Conservation (phyloP, 148 eudicot species). For the Nyssa sinensis region DNA sequence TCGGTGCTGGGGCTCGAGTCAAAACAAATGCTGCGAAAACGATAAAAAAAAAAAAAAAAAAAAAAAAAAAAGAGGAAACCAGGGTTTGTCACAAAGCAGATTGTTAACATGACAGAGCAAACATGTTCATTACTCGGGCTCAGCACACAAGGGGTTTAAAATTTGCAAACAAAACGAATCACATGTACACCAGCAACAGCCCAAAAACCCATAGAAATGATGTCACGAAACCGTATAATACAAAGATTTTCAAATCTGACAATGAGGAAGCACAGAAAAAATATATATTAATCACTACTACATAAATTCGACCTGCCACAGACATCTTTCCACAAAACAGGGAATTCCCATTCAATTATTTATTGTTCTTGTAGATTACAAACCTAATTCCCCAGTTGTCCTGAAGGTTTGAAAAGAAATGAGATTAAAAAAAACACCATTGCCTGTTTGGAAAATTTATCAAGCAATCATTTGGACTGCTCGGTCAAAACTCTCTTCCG, state of each 20-base stretch:
- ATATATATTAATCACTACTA: too few relatives aligned
- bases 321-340: neutral
- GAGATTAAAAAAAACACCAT: neutral
- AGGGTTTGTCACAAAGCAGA: too few relatives aligned
- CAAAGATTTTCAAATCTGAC: neutral
- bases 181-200: too few relatives aligned
- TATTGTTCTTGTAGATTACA: neutral
- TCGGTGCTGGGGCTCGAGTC: too few relatives aligned
- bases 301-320: too few relatives aligned
- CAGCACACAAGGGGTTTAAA: too few relatives aligned
- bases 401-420: neutral
- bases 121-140: too few relatives aligned
- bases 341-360: neutral
- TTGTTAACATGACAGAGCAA: too few relatives aligned
- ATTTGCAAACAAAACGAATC: too few relatives aligned
- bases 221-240: neutral
- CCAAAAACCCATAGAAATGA: neutral
- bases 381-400: neutral
- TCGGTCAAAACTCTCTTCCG: conserved; percentile 78
- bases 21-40: too few relatives aligned
- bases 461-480: conserved; percentile 67
- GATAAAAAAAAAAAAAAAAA: too few relatives aligned
- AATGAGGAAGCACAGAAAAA: neutral
- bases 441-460: conserved; percentile 12
- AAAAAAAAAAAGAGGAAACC: too few relatives aligned